Evolutionary conservation across 1,139 yeast species (phyloP).

Genomic region (Yamadazyma conglobata): DNA sequence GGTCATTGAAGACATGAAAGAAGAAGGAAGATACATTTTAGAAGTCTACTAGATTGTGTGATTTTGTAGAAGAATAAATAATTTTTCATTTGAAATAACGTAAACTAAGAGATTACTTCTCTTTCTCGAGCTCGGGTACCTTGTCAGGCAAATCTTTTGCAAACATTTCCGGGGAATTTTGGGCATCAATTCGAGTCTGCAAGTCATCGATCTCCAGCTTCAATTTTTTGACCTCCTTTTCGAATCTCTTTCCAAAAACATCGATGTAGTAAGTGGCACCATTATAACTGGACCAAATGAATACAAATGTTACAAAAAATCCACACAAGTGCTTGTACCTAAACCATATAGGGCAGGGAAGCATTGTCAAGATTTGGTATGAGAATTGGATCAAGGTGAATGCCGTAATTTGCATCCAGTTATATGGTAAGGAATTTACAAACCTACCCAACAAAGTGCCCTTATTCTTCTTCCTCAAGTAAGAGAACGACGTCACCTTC

Average conservation of each 20-base stretch:
- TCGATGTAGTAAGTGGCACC: slow-evolving; percentile 96
- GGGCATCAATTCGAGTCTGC: slow-evolving; percentile 53
- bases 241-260: slow-evolving; percentile 83
- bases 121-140: no score
- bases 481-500: slow-evolving; percentile 82
- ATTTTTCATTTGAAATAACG: no score
- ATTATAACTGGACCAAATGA: slow-evolving; percentile 77
- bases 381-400: slow-evolving; percentile 84
- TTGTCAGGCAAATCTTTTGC: no score
- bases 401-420: slow-evolving; percentile 77
- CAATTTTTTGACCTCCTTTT: slow-evolving; percentile 71
- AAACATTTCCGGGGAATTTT: slow-evolving; percentile 18
- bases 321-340: slow-evolving; percentile 65
- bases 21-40: slow-evolving; percentile 83
- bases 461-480: slow-evolving; percentile 68
- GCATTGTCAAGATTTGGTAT: slow-evolving; percentile 87
- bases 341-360: slow-evolving; percentile 85
- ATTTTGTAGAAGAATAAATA: no score
- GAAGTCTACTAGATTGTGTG: slow-evolving; percentile 73
- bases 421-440: slow-evolving; percentile 79
- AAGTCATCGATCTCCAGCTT: slow-evolving; percentile 63
- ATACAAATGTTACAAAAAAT: slow-evolving; percentile 64
- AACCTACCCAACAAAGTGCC: slow-evolving; percentile 66
- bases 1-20: slow-evolving; percentile 91
- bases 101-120: no score